Percentiles rank a stretch among this genome's conserved stretches.
Conservation (phyloP, 352 stramenopile species). For the Peronospora belbahrii region DNA sequence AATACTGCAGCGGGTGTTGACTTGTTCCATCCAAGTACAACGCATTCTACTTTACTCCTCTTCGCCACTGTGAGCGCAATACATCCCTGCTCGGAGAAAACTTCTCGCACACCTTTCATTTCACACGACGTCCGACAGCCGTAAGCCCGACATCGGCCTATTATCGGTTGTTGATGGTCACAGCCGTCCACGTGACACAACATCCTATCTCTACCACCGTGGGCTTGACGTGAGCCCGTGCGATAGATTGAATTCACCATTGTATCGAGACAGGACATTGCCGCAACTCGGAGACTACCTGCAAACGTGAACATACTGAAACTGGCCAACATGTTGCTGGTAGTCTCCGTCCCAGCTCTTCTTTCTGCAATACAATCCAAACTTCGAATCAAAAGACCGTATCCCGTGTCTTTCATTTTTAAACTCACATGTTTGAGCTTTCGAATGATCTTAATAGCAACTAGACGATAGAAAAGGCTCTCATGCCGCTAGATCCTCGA, state of each 20-base stretch:
- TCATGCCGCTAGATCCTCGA: constrained; percentile 2
- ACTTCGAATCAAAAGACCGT: background rate
- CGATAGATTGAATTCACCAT: too few relatives aligned
- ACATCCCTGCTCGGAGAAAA: constrained; percentile 46
- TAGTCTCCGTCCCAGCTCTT: too few relatives aligned
- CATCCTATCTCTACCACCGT: constrained; percentile 10
- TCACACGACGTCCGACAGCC: constrained; percentile 23
- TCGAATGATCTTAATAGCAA: constrained; percentile 1
- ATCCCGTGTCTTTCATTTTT: constrained; percentile 1
- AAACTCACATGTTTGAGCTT: constrained; percentile 1
- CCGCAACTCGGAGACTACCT: background rate
- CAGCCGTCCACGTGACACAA: constrained; percentile 12
- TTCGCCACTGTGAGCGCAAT: constrained; percentile 42
- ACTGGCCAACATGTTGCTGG: too few relatives aligned
- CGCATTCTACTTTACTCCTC: constrained; percentile 27
- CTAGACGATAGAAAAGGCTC: background rate
- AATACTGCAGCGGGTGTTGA: constrained; percentile 45
- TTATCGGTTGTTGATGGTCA: constrained; percentile 9
- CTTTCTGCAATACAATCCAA: constrained; percentile 3
- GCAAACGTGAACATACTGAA: background rate
- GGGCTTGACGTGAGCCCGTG: constrained; percentile 9
- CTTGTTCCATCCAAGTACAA: constrained; percentile 8
- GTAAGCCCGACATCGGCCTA: constrained; percentile 10
- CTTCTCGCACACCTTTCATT: constrained; percentile 34
- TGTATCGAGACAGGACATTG: too few relatives aligned